phyloP scores from a whole-genome alignment of 306 rosid species.

The Lathyrus aphaca region DNA sequence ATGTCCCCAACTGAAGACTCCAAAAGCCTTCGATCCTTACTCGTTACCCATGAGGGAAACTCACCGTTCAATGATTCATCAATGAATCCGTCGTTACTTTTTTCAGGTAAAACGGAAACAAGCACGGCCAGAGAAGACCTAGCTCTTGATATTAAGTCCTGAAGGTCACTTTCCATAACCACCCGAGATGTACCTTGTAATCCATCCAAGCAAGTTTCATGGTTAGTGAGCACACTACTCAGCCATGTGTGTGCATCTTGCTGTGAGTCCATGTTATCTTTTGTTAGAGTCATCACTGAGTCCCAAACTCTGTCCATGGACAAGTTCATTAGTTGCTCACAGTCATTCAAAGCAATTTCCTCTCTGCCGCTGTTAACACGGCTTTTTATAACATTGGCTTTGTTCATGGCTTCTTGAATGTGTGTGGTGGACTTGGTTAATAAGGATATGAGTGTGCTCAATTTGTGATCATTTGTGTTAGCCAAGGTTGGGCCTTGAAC shows the following conservation, averaged over 20 bases:
- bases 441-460: constrained; percentile 40
- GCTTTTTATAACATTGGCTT: constrained; percentile 27
- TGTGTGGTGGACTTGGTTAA: constrained; percentile 43
- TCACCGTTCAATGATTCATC: constrained; percentile 28
- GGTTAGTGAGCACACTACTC: constrained; percentile 65
- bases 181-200: constrained; percentile 37
- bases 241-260: constrained; percentile 66
- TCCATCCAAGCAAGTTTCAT: constrained; percentile 65
- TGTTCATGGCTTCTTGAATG: constrained; percentile 38
- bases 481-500: not conserved
- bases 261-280: constrained; percentile 2
- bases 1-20: constrained; percentile 28
- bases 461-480: not conserved
- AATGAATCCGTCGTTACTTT: not conserved
- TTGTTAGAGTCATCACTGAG: constrained; percentile 43
- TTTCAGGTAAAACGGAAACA: constrained; percentile 40
- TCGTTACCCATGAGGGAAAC: constrained; percentile 53
- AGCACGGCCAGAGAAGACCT: constrained; percentile 52
- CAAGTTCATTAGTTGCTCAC: constrained; percentile 52
- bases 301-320: constrained; percentile 34
- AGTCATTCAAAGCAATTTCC: constrained; percentile 47
- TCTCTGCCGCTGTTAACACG: constrained; percentile 46
- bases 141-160: constrained; percentile 49
- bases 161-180: constrained; percentile 43
- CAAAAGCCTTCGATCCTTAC: constrained; percentile 50